Conservation (phyloP, 768 basidiomycete species). For the Imleria badia region DNA sequence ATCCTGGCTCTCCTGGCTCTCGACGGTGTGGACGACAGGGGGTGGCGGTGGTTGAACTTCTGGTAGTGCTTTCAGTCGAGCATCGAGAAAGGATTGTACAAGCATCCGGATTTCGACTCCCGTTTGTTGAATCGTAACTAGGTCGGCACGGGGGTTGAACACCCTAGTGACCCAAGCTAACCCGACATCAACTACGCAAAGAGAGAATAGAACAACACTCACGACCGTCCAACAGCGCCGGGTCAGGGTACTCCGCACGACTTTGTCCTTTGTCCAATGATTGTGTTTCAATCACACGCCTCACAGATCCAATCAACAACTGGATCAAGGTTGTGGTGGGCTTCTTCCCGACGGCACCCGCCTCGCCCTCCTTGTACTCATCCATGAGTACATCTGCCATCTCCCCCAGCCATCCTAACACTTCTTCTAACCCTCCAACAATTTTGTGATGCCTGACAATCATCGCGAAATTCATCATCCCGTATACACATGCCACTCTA, state of each 20-base stretch:
- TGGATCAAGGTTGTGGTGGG: slow-evolving; percentile 42
- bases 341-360: slow-evolving; percentile 22
- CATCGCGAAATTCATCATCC: slow-evolving; percentile 66
- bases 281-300: slow-evolving; percentile 46
- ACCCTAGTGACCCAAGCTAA: slow-evolving; percentile 60
- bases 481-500: slow-evolving; percentile 71
- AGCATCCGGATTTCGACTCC: slow-evolving; percentile 57
- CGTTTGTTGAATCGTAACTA: slow-evolving; percentile 40
- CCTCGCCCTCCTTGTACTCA: slow-evolving; percentile 46
- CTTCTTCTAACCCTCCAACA: slow-evolving; percentile 42
- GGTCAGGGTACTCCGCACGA: slow-evolving; percentile 58
- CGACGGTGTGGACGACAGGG: slow-evolving; percentile 25
- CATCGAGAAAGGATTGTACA: slow-evolving; percentile 61
- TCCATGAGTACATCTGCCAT: slow-evolving; percentile 53
- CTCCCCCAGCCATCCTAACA: slow-evolving; percentile 63
- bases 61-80: slow-evolving; percentile 49
- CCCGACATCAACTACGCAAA: slow-evolving; percentile 8
- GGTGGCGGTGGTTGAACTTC: slow-evolving; percentile 35
- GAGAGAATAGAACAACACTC: slow-evolving; percentile 22
- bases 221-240: slow-evolving; percentile 56
- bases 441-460: slow-evolving; percentile 56
- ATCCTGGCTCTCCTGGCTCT: slow-evolving; percentile 76
- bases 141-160: slow-evolving; percentile 45
- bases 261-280: slow-evolving; percentile 37
- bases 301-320: slow-evolving; percentile 56